A percentile compares a stretch with the other conserved stretches of the same genome.
Evolutionary conservation across 805 yeast species (phyloP).

Genomic region (Yarrowia sp.): DNA sequence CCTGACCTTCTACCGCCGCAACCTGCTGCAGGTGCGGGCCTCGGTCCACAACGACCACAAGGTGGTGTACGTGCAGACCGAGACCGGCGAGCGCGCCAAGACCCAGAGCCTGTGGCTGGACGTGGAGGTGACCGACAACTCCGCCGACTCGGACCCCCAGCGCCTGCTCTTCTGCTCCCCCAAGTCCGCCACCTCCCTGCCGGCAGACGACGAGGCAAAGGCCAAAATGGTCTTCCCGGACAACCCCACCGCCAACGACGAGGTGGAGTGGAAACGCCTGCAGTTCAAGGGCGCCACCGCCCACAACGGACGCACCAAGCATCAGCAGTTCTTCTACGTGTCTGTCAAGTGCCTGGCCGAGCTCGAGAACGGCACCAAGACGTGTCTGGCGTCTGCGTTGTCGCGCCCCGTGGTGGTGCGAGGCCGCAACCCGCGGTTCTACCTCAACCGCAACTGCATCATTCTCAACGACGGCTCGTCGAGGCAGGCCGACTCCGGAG

Average conservation of each 20-base stretch:
- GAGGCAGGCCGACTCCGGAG: conserved; percentile 21
- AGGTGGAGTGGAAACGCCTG: conserved; percentile 48
- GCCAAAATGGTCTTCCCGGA: conserved; percentile 45
- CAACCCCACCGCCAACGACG: conserved; percentile 45
- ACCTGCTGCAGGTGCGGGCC: conserved; percentile 46
- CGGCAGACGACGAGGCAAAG: conserved; percentile 33
- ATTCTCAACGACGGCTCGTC: conserved; percentile 47
- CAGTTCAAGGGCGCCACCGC: conserved; percentile 50
- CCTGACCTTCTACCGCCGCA: conserved; percentile 46
- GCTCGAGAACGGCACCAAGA: conserved; percentile 45
- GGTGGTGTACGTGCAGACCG: conserved; percentile 44
- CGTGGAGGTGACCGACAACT: conserved; percentile 43
- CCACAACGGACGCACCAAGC: conserved; percentile 47
- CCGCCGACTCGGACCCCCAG: conserved; percentile 41
- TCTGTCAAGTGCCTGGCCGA: conserved; percentile 44
- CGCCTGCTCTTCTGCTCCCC: conserved; percentile 44
- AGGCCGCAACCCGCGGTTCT: conserved; percentile 69
- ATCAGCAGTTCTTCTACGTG: conserved; percentile 44
- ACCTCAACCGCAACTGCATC: conserved; percentile 60
- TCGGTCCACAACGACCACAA: conserved; percentile 45
- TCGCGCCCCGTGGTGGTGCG: conserved; percentile 62
- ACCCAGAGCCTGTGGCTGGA: conserved; percentile 44
- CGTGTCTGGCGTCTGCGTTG: conserved; percentile 43
- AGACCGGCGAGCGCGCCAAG: conserved; percentile 41
- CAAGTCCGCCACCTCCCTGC: conserved; percentile 39